These are phyloP conservation scores for Paraphoma sp. DNA, from an alignment of 2,329 filamentous ascomycete species.

Conservation along the genomic window DNA sequence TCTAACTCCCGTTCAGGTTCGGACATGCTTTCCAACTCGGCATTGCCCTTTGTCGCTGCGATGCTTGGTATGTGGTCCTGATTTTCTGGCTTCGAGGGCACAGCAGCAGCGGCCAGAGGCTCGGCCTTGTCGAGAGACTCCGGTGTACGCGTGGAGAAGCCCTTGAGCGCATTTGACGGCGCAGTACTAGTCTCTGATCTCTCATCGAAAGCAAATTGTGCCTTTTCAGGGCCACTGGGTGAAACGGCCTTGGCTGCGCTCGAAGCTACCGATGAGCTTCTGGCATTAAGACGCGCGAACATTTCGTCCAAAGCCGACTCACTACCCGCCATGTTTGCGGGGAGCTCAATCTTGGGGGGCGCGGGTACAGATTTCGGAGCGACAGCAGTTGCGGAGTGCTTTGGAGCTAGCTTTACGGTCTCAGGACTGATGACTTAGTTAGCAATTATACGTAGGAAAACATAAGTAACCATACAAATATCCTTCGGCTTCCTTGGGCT, in stretches of 20 bases:
- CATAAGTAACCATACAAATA: constrained; percentile 6
- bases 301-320: constrained; percentile 22
- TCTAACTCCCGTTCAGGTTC: constrained; percentile 12
- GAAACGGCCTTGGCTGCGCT: neutral
- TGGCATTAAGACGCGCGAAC: constrained; percentile 24
- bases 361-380: neutral
- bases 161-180: neutral
- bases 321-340: neutral
- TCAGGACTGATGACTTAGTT: neutral
- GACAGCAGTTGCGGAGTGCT: neutral
- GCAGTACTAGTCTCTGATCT: neutral
- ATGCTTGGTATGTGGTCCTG: no score
- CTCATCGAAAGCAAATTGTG: constrained; percentile 11
- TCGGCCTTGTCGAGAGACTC: neutral
- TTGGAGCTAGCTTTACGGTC: neutral
- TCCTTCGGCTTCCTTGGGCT: constrained; percentile 16
- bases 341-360: constrained; percentile 4
- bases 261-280: neutral
- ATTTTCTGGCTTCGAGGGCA: no score
- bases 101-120: no score
- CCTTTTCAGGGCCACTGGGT: constrained; percentile 1
- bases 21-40: neutral
- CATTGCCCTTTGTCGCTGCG: no score
- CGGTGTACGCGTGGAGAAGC: neutral
- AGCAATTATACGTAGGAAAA: constrained; percentile 1